Evolutionary conservation across 2,329 filamentous ascomycete genomes (phyloP), one percentile per base, ranked within the genome.

Genomic region (Anthostomella pinea): DNA sequence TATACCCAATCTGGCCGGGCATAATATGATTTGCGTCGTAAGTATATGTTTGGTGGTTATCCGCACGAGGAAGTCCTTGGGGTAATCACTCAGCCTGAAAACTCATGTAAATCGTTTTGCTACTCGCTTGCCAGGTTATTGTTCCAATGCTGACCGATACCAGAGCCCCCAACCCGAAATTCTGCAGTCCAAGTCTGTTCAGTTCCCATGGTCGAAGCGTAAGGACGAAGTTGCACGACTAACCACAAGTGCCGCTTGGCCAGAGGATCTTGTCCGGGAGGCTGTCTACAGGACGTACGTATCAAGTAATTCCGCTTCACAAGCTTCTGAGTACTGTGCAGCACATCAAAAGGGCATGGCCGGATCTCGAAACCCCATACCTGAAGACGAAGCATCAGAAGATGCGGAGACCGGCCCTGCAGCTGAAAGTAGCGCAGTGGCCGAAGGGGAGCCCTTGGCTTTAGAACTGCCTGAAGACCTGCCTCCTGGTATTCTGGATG

Each of bases 261-360:
- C 50, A 15, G 67, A 75, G 27, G 76, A 79, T 9, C 69, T 96
- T 34, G 83, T 77, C 6, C 73, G 77, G 20, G 91, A 97, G 62
- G 89, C 87, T 19, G 67, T 93, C 0, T 96, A 87, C 59, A 81
- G 91, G 36, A 87, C 87, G 52, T 85, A 87, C 53, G 87, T 87
- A 75, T 35, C 52, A 63, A 4, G 59, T 66, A 3, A 65, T 70
- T n/a, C n/a, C n/a, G n/a, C n/a, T n/a, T n/a, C n/a, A n/a, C n/a
- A n/a, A 17, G 81, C 87, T 6, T 68, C 72, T 21, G 85, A 93
- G 38, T 97, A 97, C 58, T 93, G 86, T 56, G 70, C 69, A 38
- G 77, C 81, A 10, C 77, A 85, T 41, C 67, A 62, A 30, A 68
- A 72, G 37, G 72, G 79, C 27, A 61, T 75, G 34, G 72, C 75